A percentile compares a stretch with the other conserved stretches of the same genome.
phyloP scores from a whole-genome alignment of 2,329 filamentous ascomycete genomes.

The Colletotrichum spaethianum region DNA sequence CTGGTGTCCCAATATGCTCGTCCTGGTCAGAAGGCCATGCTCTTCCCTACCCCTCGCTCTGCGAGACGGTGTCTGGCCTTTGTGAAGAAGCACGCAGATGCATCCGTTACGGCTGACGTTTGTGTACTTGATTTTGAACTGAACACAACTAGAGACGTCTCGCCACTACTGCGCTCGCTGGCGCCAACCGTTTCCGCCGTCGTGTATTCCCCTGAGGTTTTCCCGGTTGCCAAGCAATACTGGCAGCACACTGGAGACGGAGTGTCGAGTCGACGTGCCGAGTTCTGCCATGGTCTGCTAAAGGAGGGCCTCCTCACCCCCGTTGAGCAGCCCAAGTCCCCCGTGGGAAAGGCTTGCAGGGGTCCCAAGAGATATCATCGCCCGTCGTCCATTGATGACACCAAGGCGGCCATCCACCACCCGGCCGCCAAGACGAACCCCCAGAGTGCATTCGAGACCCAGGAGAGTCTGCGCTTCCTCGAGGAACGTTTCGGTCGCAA shows the following conservation, averaged over 20 bases:
- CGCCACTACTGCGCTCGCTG: constrained; percentile 67
- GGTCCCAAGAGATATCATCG: constrained; percentile 88
- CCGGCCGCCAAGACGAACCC: constrained; percentile 43
- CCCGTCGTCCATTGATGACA: constrained; percentile 57
- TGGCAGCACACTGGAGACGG: constrained; percentile 98
- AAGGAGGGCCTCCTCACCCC: constrained; percentile 73
- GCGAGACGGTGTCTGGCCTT: constrained; percentile 84
- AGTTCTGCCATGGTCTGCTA: constrained; percentile 86
- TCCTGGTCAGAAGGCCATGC: constrained; percentile 78
- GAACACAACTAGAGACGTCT: constrained; percentile 66
- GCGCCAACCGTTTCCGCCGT: constrained; percentile 77
- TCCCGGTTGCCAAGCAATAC: constrained; percentile 87
- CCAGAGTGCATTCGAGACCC: constrained; percentile 53
- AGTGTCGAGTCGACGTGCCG: constrained; percentile 89
- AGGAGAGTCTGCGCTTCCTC: constrained; percentile 85
- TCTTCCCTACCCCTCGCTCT: constrained; percentile 81
- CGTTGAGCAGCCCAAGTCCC: constrained; percentile 46
- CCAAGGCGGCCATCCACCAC: constrained; percentile 40
- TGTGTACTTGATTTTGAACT: constrained; percentile 75
- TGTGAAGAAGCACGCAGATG: constrained; percentile 71
- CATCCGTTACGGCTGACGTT: constrained; percentile 63
- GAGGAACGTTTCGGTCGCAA: constrained; percentile 97
- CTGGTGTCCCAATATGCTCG: constrained; percentile 76
- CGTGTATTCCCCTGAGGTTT: constrained; percentile 77
- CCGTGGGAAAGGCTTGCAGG: constrained; percentile 64